Conservation (phyloP, 2,329 filamentous ascomycete species). For the Botrytis cinerea region DNA sequence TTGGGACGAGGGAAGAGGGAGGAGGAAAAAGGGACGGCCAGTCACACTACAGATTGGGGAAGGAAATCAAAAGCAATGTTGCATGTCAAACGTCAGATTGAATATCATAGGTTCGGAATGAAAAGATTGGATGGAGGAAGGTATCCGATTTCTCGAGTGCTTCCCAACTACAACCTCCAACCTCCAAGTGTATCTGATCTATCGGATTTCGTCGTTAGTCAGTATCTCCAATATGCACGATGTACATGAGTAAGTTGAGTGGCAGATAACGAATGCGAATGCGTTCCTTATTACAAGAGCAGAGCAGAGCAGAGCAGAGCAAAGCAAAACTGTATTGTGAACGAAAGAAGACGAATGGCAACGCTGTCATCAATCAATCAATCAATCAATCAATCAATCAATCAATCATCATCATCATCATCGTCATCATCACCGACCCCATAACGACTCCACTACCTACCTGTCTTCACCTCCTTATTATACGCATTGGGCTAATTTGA, state of each 20-base stretch:
- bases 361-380: constrained; percentile 16
- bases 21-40: not conserved
- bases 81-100: not conserved
- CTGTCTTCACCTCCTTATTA: constrained; percentile 5
- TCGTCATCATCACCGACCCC: not conserved
- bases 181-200: not conserved
- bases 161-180: not conserved
- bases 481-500: not conserved
- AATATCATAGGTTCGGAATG: constrained; percentile 6
- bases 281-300: not conserved
- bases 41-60: not conserved
- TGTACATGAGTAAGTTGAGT: not conserved
- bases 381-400: constrained; percentile 11
- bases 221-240: no score
- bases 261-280: not conserved
- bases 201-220: not conserved
- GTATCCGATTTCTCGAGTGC: not conserved
- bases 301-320: not conserved
- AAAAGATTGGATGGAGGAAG: constrained; percentile 12
- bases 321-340: not conserved
- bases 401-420: constrained; percentile 9
- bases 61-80: not conserved
- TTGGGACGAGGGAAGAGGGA: not conserved
- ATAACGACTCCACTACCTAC: constrained; percentile 12
- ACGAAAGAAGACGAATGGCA: not conserved